Conservation (phyloP, 2,329 filamentous ascomycete species). For the Atkinsonella texensis region DNA sequence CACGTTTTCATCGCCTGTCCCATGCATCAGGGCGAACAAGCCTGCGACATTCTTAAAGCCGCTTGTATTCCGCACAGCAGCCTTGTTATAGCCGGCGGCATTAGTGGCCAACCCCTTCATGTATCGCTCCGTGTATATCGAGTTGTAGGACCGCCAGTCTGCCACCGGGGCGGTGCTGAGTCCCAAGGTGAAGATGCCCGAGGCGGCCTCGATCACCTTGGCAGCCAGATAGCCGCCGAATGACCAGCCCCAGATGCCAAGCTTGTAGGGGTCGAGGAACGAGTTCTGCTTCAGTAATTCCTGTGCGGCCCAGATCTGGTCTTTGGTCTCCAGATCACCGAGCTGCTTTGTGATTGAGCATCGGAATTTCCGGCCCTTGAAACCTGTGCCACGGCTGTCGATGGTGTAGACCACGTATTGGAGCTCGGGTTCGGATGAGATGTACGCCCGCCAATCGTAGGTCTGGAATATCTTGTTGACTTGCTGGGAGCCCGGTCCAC, state of each 20-base stretch:
- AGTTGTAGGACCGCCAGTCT: slow-evolving; percentile 62
- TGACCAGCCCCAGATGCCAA: slow-evolving; percentile 59
- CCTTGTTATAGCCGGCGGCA: slow-evolving; percentile 45
- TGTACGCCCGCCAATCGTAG: slow-evolving; percentile 49
- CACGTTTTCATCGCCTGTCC: slow-evolving; percentile 59
- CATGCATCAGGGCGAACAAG: slow-evolving; percentile 51
- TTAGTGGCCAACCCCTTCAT: slow-evolving; percentile 53
- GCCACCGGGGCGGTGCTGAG: slow-evolving; percentile 53
- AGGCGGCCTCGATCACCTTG: slow-evolving; percentile 53
- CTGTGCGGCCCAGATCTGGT: slow-evolving; percentile 56
- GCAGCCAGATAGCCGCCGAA: slow-evolving; percentile 55
- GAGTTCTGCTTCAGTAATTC: slow-evolving; percentile 35
- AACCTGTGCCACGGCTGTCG: slow-evolving; percentile 56
- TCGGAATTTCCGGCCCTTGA: slow-evolving; percentile 51
- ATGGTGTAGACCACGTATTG: slow-evolving; percentile 56
- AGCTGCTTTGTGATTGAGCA: slow-evolving; percentile 45
- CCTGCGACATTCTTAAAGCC: slow-evolving; percentile 54
- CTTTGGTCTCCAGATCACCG: slow-evolving; percentile 49
- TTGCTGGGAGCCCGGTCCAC: slow-evolving; percentile 52
- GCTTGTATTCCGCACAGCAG: slow-evolving; percentile 42
- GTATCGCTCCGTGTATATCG: slow-evolving; percentile 60
- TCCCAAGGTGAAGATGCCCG: slow-evolving; percentile 48
- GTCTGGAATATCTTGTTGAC: slow-evolving; percentile 44
- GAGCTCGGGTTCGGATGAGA: slow-evolving; percentile 54
- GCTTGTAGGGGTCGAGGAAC: slow-evolving; percentile 45